Evolutionary conservation across 2,329 filamentous ascomycete species (phyloP).

Genomic region (Calonectria montana): DNA sequence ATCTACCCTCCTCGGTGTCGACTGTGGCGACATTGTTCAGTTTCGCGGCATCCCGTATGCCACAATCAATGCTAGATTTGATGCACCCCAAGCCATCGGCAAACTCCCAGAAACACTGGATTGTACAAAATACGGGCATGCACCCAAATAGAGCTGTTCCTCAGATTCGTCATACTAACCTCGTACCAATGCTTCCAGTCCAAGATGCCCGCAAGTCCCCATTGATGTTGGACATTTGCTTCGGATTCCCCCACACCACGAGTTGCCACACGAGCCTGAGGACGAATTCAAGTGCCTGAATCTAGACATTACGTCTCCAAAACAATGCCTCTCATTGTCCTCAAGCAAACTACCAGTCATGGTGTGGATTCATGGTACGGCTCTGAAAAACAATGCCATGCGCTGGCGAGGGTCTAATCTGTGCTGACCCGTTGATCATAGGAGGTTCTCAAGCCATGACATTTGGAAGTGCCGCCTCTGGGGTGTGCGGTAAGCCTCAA

Average conservation of each 20-base stretch:
- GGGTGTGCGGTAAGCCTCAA: constrained; percentile 51
- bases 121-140: constrained; percentile 18
- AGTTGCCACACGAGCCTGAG: constrained; percentile 44
- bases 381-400: accelerated
- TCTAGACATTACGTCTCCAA: constrained; percentile 53
- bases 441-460: constrained; percentile 57
- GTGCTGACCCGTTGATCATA: constrained; percentile 8
- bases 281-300: constrained; percentile 58
- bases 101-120: background rate
- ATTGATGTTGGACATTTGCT: constrained; percentile 56
- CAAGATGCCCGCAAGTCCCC: constrained; percentile 54
- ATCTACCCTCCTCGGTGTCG: background rate
- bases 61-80: constrained; percentile 4
- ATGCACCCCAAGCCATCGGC: background rate
- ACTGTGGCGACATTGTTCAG: background rate
- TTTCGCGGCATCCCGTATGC: constrained; percentile 24
- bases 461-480: constrained; percentile 55
- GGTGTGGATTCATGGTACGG: constrained; percentile 56
- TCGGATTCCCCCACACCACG: constrained; percentile 51
- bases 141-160: no score
- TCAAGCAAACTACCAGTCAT: constrained; percentile 49
- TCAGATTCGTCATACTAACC: background rate
- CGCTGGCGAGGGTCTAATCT: no score
- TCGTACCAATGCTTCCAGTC: constrained; percentile 39
- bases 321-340: constrained; percentile 12